Conservation (phyloP, 805 yeast genomes). For the Metschnikowia rubicola region DNA sequence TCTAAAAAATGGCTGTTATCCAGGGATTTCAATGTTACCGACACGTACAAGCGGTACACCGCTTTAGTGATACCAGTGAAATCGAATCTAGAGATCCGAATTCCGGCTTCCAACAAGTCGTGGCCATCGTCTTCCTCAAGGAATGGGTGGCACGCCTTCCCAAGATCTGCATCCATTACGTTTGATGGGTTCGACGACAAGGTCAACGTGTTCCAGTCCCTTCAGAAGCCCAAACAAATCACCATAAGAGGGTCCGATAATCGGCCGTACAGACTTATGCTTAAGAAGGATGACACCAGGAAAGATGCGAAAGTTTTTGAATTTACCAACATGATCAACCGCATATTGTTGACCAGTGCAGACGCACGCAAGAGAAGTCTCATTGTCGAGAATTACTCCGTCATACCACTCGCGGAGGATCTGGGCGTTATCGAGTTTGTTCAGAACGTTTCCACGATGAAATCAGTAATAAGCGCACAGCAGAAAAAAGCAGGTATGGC, state of each 20-base stretch:
- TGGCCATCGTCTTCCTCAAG: slow-evolving; percentile 21
- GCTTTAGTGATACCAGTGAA: slow-evolving; percentile 72
- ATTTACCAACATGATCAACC: slow-evolving; percentile 81
- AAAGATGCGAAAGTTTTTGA: slow-evolving; percentile 95
- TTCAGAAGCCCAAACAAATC: slow-evolving; percentile 83
- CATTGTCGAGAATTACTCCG: slow-evolving; percentile 77
- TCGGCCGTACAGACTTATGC: slow-evolving; percentile 64
- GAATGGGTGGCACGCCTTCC: slow-evolving; percentile 35
- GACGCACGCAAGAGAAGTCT: slow-evolving; percentile 74
- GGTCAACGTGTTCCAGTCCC: slow-evolving; percentile 70
- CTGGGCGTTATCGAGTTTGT: slow-evolving; percentile 88
- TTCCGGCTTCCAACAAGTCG: slow-evolving; percentile 40
- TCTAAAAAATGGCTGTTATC: slow-evolving; percentile 34
- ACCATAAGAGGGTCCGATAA: slow-evolving; percentile 78
- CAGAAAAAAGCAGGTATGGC: slow-evolving; percentile 23
- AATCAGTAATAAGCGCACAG: slow-evolving; percentile 46
- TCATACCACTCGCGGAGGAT: slow-evolving; percentile 79
- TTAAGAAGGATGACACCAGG: slow-evolving; percentile 88
- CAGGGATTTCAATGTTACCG: slow-evolving; percentile 38
- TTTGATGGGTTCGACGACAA: slow-evolving; percentile 61
- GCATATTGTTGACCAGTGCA: slow-evolving; percentile 58
- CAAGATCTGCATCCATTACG: slow-evolving; percentile 42
- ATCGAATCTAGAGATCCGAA: slow-evolving; percentile 61
- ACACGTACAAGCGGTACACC: slow-evolving; percentile 28
- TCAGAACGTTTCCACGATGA: slow-evolving; percentile 66